phyloP scores from a whole-genome alignment of 768 basidiomycete genomes.

The Russula dissimulans region DNA sequence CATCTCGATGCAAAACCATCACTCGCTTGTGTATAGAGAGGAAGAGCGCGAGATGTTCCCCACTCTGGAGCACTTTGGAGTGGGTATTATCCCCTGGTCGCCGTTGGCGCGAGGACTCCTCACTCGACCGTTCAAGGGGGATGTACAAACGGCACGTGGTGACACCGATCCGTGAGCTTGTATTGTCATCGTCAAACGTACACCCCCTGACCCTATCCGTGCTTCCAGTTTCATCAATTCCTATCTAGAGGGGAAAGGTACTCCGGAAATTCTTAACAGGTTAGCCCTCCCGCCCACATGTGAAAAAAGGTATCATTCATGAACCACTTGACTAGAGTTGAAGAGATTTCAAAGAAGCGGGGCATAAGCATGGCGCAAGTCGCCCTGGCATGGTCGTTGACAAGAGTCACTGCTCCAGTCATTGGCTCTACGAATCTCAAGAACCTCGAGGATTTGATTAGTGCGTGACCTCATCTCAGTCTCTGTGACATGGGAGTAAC shows the following conservation, averaged over 20 bases:
- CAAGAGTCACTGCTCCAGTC: slow-evolving; percentile 7
- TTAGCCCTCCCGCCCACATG: not conserved
- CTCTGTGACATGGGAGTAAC: not conserved
- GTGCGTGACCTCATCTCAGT: not conserved
- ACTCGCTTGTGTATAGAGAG: slow-evolving; percentile 32
- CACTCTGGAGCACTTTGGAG: slow-evolving; percentile 16
- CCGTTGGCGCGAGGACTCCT: slow-evolving; percentile 16
- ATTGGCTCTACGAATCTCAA: slow-evolving; percentile 13
- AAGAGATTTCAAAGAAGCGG: slow-evolving; percentile 32
- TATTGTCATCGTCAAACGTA: too few relatives aligned
- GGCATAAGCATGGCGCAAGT: slow-evolving; percentile 36
- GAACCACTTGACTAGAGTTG: slow-evolving; percentile 24
- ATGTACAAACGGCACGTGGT: not conserved
- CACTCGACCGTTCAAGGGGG: slow-evolving; percentile 8
- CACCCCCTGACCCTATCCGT: not conserved
- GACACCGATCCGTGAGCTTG: not conserved
- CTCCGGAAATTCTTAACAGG: slow-evolving; percentile 15
- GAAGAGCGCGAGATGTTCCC: slow-evolving; percentile 34
- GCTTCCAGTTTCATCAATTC: not conserved
- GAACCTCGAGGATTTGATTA: slow-evolving; percentile 16
- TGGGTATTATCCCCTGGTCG: slow-evolving; percentile 17
- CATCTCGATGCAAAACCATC: slow-evolving; percentile 20
- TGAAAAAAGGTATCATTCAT: not conserved
- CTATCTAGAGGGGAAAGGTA: slow-evolving; percentile 1
- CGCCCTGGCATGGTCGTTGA: slow-evolving; percentile 29